phyloP scores from a whole-genome alignment of 2,329 filamentous ascomycete species.

The Calonectria ilicicola region DNA sequence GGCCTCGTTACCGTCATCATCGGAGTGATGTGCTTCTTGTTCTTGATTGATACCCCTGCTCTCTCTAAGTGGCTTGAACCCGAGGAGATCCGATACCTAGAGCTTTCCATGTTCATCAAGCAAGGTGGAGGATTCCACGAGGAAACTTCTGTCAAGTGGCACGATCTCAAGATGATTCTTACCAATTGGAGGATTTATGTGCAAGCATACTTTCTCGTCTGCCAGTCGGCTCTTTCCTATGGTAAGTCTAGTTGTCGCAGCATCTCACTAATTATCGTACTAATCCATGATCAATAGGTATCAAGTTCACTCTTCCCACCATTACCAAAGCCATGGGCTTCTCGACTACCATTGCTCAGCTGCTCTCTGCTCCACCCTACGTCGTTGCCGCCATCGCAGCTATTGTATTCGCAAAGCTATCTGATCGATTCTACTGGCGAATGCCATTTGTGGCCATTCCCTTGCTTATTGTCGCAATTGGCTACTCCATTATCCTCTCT shows the following conservation, averaged over 20 bases:
- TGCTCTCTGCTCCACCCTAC: constrained; percentile 68
- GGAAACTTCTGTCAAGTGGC: constrained; percentile 34
- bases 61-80: constrained; percentile 50
- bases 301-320: constrained; percentile 41
- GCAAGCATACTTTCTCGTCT: constrained; percentile 44
- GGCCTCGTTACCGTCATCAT: constrained; percentile 50
- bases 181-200: constrained; percentile 47
- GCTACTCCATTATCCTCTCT: constrained; percentile 37
- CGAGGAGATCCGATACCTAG: constrained; percentile 41
- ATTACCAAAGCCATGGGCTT: constrained; percentile 43
- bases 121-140: constrained; percentile 44
- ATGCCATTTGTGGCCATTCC: constrained; percentile 40
- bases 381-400: constrained; percentile 73
- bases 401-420: constrained; percentile 71
- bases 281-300: constrained; percentile 22
- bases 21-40: constrained; percentile 54
- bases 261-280: accelerated
- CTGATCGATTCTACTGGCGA: constrained; percentile 67
- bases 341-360: constrained; percentile 42
- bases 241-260: constrained; percentile 19
- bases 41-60: constrained; percentile 57
- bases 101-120: constrained; percentile 47
- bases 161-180: constrained; percentile 41
- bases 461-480: constrained; percentile 33
- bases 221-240: constrained; percentile 42